These are phyloP conservation scores for Borealophlyctis nickersoniae DNA, from an alignment of 192 early-diverging fungal genomes.

Conservation along the genomic window DNA sequence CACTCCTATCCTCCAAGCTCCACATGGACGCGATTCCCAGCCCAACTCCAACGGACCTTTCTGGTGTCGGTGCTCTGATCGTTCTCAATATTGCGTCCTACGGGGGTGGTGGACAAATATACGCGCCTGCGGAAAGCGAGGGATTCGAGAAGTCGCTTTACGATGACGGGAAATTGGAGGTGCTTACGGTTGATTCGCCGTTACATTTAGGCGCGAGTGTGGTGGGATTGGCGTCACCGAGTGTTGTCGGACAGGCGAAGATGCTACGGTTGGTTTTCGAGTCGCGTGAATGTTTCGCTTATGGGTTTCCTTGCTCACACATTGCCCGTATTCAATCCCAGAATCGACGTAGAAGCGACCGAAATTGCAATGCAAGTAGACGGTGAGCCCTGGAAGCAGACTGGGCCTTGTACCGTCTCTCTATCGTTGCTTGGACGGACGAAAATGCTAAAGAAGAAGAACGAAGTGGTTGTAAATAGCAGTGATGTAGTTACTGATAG, in stretches of 20 bases:
- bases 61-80: slow-evolving; percentile 20
- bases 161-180: slow-evolving; percentile 29
- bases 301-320: no score
- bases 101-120: slow-evolving; percentile 33
- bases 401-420: slow-evolving; percentile 26
- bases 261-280: no score
- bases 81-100: slow-evolving; percentile 37
- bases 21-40: neutral
- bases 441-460: slow-evolving; percentile 22
- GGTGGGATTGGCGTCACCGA: slow-evolving; percentile 21
- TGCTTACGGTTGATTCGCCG: slow-evolving; percentile 24
- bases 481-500: no score
- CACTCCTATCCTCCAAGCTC: neutral
- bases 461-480: slow-evolving; percentile 1
- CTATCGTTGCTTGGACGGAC: slow-evolving; percentile 14
- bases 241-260: slow-evolving; percentile 24
- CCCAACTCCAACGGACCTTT: neutral
- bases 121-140: slow-evolving; percentile 27
- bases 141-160: slow-evolving; percentile 16
- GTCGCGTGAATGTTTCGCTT: no score
- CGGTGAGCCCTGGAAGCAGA: slow-evolving; percentile 35
- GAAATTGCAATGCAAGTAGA: slow-evolving; percentile 36
- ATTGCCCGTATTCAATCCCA: no score
- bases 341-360: slow-evolving; percentile 15
- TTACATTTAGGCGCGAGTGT: slow-evolving; percentile 32